Evolutionary conservation across 768 basidiomycete species (phyloP).

Genomic region (Leccinum arenicola): DNA sequence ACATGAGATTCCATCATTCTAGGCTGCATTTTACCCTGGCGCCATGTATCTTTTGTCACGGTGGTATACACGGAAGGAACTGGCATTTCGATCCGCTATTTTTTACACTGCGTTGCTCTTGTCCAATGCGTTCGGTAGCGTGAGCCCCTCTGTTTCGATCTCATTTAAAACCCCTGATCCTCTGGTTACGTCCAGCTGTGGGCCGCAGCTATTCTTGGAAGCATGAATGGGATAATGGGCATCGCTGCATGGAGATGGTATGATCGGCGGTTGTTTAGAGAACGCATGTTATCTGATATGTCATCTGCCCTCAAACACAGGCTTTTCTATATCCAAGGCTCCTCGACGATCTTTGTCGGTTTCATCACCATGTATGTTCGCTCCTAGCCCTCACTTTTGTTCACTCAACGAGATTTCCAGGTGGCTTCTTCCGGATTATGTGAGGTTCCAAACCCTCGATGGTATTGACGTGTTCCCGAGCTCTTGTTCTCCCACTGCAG

Average conservation of each 20-base stretch:
- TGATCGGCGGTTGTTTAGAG: neutral
- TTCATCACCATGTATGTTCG: neutral
- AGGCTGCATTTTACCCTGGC: neutral
- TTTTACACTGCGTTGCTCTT: neutral
- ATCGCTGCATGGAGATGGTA: neutral
- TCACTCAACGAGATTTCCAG: neutral
- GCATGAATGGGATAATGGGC: neutral
- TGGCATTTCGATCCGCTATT: neutral
- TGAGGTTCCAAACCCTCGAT: neutral
- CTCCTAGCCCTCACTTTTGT: neutral
- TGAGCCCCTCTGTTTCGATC: neutral
- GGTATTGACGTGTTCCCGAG: neutral
- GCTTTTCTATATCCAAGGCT: neutral
- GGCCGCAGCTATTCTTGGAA: neutral
- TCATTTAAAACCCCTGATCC: neutral
- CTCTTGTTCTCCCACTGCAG: neutral
- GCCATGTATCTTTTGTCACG: neutral
- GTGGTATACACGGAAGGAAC: neutral
- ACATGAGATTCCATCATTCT: neutral
- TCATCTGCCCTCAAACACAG: neutral
- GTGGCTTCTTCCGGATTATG: neutral
- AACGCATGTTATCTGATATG: neutral
- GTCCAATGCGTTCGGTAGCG: neutral
- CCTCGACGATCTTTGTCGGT: neutral
- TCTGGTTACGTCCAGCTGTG: neutral